Base-by-base conservation (phyloP, 805 yeast species). In the Nakazawaea siamensis region DNA sequence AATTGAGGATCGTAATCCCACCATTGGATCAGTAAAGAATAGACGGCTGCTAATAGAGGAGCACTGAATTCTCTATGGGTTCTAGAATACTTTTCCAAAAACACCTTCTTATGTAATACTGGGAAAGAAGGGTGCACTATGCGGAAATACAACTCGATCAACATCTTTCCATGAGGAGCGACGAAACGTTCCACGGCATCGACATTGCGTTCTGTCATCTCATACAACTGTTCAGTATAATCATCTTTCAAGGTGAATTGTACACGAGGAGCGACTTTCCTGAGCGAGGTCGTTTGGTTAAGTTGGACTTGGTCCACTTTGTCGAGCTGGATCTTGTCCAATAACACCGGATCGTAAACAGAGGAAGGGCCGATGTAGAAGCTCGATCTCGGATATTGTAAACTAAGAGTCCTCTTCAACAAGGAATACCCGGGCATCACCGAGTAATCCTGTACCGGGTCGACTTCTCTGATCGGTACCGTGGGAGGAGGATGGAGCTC, bases 31-130 rank as follows among this genome's bases (percentile, higher is more conserved):
- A 97, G 95, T 39, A 88, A 60, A 8, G 83, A 75, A 51, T 90
- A 90, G 1, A 90, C 95, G 0, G 95, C 83, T 0, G 97, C 97
- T 31, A 90, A 60, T 33, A 90, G 58, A 0, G 97, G 94, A 0
- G 97, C 94, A 35, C 92, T 77, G 47, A 90, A 76, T 55, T 90
- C 97, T 31, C 95, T 70, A 53, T 86, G 94, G 1, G 97, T 86
- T 37, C 97, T 64, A 2, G 88, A 64, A 52, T 88, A 90, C 53
- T 90, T 90, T 48, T 90, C 97, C 42, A 90, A 51, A 47, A 90
- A 92, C 5, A 90, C 96, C 47, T 81, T 76, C 50, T 87, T 90
- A 56, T 92, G 97, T 34, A 90, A 58, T 9, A 90, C 79, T 0
- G 97, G 98, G 56, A 85, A 85, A 3, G 85, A 77, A 0, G 97